Conservation (phyloP, 495 filamentous ascomycete genomes). For the Bombardia bombarda region DNA sequence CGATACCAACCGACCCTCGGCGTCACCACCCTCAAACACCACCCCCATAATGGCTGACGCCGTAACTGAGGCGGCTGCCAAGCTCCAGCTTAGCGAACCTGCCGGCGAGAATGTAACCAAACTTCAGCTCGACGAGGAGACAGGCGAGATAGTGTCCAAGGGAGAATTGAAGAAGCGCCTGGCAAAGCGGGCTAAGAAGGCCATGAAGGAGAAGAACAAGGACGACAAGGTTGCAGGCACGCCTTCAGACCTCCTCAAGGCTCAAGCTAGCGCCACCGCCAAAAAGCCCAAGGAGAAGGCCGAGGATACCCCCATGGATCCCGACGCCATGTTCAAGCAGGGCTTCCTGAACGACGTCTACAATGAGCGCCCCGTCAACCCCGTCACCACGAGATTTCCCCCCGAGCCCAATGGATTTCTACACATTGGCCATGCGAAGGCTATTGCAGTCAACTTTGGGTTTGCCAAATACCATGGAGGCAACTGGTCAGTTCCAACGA, state of each 20-base stretch:
- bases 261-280: slow-evolving; percentile 23
- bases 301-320: slow-evolving; percentile 47
- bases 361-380: slow-evolving; percentile 60
- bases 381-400: slow-evolving; percentile 75
- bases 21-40: background rate
- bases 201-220: slow-evolving; percentile 40
- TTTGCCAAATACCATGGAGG: slow-evolving; percentile 84
- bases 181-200: slow-evolving; percentile 55
- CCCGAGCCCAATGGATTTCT: slow-evolving; percentile 82
- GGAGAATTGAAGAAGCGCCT: slow-evolving; percentile 57
- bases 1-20: background rate
- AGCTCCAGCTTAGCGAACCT: slow-evolving; percentile 52
- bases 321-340: slow-evolving; percentile 71
- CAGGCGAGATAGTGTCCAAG: slow-evolving; percentile 60
- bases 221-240: slow-evolving; percentile 13
- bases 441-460: slow-evolving; percentile 96
- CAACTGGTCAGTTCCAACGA: slow-evolving; percentile 35
- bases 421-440: slow-evolving; percentile 82
- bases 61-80: slow-evolving; percentile 43
- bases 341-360: slow-evolving; percentile 79
- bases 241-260: slow-evolving; percentile 1
- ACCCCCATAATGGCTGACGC: slow-evolving; percentile 46
- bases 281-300: slow-evolving; percentile 37
- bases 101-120: slow-evolving; percentile 45
- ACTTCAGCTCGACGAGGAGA: slow-evolving; percentile 57